Percentiles rank a stretch among this genome's conserved stretches.
Evolutionary conservation across 2,329 filamentous ascomycete species (phyloP).

Genomic region (Colletotrichum aenigma): DNA sequence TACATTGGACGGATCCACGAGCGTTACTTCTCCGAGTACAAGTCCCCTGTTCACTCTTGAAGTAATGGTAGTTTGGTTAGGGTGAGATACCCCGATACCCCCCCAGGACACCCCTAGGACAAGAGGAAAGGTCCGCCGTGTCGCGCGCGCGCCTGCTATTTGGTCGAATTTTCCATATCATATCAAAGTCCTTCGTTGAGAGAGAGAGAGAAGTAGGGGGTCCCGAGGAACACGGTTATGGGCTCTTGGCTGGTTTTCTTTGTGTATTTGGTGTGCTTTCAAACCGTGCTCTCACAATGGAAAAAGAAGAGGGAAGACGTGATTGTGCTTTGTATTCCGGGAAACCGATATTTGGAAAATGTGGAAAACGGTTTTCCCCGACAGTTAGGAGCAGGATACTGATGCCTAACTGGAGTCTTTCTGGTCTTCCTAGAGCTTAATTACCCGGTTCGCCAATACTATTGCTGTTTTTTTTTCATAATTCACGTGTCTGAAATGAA

Average conservation of each 20-base stretch:
- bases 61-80: background rate
- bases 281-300: background rate
- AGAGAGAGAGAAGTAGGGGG: background rate
- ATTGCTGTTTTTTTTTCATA: background rate
- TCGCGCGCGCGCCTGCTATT: background rate
- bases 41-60: conserved; percentile 15
- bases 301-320: background rate
- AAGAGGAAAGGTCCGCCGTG: background rate
- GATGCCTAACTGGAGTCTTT: conserved; percentile 8
- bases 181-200: background rate
- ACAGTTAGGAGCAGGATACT: background rate
- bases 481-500: background rate
- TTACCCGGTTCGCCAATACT: background rate
- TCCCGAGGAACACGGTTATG: background rate
- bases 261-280: background rate
- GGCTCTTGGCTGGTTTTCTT: background rate
- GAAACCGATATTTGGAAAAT: background rate
- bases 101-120: background rate
- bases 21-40: conserved; percentile 17
- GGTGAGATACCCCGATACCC: conserved; percentile 15
- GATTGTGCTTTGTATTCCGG: background rate
- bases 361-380: background rate
- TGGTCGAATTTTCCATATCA: background rate
- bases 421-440: conserved; percentile 10
- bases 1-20: conserved; percentile 19